Conservation (phyloP, 2,329 filamentous ascomycete species). For the Monosporascus sp. region DNA sequence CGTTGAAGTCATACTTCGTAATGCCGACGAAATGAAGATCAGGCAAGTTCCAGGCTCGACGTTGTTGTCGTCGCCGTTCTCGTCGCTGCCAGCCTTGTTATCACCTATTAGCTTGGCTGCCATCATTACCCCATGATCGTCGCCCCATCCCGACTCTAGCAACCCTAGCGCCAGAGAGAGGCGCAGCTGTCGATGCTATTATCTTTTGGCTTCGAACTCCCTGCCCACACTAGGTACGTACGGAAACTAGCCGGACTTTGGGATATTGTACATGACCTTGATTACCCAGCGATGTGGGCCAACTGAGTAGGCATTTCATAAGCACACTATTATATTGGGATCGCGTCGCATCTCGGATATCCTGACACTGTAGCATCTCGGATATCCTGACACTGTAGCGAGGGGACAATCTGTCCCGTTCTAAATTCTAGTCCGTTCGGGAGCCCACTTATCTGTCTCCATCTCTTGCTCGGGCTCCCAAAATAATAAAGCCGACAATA, state of each 20-base stretch:
- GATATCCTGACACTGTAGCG: conserved; percentile 5
- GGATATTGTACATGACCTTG: neutral
- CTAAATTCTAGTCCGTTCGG: conserved; percentile 22
- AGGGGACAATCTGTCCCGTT: conserved; percentile 13
- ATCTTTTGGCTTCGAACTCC: neutral
- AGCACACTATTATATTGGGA: neutral
- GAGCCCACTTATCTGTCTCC: conserved; percentile 16
- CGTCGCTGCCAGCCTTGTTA: neutral
- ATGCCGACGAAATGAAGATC: neutral
- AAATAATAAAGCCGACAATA: conserved; percentile 11
- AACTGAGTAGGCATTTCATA: neutral
- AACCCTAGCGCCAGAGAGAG: neutral
- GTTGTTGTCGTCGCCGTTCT: neutral
- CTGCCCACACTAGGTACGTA: no score
- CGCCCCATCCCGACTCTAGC: neutral
- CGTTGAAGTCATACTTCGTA: neutral
- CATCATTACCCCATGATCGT: neutral
- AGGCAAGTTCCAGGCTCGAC: neutral
- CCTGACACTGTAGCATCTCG: neutral
- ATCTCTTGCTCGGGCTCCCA: conserved; percentile 8
- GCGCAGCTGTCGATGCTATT: neutral
- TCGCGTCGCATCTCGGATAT: neutral
- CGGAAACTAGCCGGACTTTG: no score
- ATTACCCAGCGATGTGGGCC: neutral
- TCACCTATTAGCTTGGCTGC: neutral